A percentile compares a stretch with the other conserved stretches of the same genome.
These are phyloP conservation scores for Pulveroboletus sp. DNA, from an alignment of 768 basidiomycete genomes.

Conservation along the genomic window DNA sequence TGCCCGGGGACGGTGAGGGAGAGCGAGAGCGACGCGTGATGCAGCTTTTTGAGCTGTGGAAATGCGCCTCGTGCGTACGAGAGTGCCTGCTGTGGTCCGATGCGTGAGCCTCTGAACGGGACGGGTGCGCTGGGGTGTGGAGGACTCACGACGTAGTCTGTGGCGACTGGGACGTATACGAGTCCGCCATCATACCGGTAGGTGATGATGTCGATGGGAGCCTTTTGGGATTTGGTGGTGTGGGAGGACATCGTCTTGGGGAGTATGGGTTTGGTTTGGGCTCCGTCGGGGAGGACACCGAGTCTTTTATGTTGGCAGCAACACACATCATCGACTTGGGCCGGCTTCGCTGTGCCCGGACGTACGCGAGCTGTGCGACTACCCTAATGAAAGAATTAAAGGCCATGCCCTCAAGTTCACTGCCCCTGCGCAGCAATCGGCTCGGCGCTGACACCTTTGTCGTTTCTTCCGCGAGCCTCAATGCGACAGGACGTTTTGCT, in stretches of 20 bases:
- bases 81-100: slow-evolving; percentile 41
- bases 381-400: too few relatives aligned
- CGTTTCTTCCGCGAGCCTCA: not conserved
- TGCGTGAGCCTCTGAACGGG: not conserved
- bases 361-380: too few relatives aligned
- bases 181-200: slow-evolving; percentile 41
- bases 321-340: too few relatives aligned
- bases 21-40: slow-evolving; percentile 43
- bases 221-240: not conserved
- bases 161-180: slow-evolving; percentile 48
- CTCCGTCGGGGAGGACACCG: not conserved
- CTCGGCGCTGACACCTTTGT: too few relatives aligned
- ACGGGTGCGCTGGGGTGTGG: not conserved
- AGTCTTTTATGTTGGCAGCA: not conserved
- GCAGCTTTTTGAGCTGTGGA: slow-evolving; percentile 33
- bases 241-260: not conserved
- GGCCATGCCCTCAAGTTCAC: too few relatives aligned
- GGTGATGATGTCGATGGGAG: slow-evolving; percentile 40
- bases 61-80: slow-evolving; percentile 48
- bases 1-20: slow-evolving; percentile 34
- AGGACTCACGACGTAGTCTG: slow-evolving; percentile 40
- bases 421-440: not conserved
- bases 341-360: too few relatives aligned
- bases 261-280: too few relatives aligned
- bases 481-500: not conserved